Conservation (phyloP, 169 alveolate genomes). For the Miamiensis avidus region DNA sequence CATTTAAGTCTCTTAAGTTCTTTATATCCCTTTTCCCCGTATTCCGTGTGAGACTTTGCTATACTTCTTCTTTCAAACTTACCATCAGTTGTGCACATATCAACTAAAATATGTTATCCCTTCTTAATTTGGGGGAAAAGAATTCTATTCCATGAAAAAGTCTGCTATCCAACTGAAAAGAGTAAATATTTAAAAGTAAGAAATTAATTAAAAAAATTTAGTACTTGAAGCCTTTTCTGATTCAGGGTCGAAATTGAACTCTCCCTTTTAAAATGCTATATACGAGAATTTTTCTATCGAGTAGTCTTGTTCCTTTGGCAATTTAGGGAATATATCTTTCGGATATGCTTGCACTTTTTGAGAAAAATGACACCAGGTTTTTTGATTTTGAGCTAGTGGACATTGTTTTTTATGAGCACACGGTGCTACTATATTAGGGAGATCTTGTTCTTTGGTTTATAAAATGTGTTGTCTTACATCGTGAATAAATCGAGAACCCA, state of each 20-base stretch:
- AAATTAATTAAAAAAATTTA: too few species aligned
- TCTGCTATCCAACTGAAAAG: slow-evolving; percentile 34
- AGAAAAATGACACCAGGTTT: slow-evolving; percentile 72
- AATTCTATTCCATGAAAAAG: slow-evolving; percentile 64
- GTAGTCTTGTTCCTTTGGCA: slow-evolving; percentile 45
- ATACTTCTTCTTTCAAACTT: slow-evolving; percentile 58
- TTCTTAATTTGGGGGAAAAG: slow-evolving; percentile 46
- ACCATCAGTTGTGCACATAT: slow-evolving; percentile 61
- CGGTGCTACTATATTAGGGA: slow-evolving; percentile 61
- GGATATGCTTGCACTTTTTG: slow-evolving; percentile 38
- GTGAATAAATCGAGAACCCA: slow-evolving; percentile 63
- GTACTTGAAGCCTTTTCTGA: slow-evolving; percentile 5
- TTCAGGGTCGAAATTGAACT: slow-evolving; percentile 7
- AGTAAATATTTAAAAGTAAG: too few species aligned
- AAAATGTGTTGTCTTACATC: slow-evolving; percentile 52
- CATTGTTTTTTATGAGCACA: slow-evolving; percentile 67
- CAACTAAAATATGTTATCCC: slow-evolving; percentile 53
- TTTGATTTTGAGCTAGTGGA: slow-evolving; percentile 65
- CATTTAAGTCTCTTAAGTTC: slow-evolving; percentile 49
- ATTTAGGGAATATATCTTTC: slow-evolving; percentile 56
- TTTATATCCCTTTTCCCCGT: slow-evolving; percentile 61
- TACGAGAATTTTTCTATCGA: slow-evolving; percentile 64
- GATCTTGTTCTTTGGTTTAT: slow-evolving; percentile 21
- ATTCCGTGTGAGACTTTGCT: slow-evolving; percentile 48
- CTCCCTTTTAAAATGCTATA: slow-evolving; percentile 42